A percentile compares a stretch with the other conserved stretches of the same genome.
Evolutionary conservation across 352 stramenopile species (phyloP).

Genomic region (Plasmopara muralis): DNA sequence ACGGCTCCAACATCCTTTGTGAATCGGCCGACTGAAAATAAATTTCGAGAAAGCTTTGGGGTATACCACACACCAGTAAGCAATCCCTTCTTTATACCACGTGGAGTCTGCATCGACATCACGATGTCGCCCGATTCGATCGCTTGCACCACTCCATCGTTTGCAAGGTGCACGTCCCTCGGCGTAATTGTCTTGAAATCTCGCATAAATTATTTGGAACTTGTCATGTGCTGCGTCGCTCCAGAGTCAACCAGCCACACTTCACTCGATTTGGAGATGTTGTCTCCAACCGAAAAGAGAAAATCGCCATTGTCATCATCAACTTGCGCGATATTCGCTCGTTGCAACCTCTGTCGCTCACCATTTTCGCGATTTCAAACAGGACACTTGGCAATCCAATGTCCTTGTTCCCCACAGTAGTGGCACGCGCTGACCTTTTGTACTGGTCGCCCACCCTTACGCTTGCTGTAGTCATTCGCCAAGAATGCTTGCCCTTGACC

Average conservation of each 20-base stretch:
- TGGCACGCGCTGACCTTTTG: conserved; percentile 7
- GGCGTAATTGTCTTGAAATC: conserved; percentile 17
- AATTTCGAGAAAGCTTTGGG: conserved; percentile 8
- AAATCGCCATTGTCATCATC: too few species aligned
- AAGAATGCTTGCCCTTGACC: too few species aligned
- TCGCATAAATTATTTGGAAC: conserved; percentile 15
- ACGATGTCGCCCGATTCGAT: conserved; percentile 11
- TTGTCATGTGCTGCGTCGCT: conserved; percentile 23
- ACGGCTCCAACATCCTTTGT: too few species aligned
- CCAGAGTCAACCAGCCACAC: conserved; percentile 22
- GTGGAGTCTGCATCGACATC: conserved; percentile 19
- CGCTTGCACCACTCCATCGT: conserved; percentile 18
- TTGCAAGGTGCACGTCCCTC: conserved; percentile 14
- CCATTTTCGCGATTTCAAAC: too few species aligned
- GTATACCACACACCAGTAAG: conserved; percentile 11
- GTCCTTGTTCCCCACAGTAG: too few species aligned
- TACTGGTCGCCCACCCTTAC: not conserved
- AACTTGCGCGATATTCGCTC: too few species aligned
- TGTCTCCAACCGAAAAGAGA: too few species aligned
- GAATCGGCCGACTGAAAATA: conserved; percentile 3
- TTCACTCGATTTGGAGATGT: conserved; percentile 10
- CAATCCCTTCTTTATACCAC: conserved; percentile 13
- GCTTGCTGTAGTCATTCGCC: conserved; percentile 11
- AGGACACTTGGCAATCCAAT: too few species aligned
- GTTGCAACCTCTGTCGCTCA: too few species aligned